Conservation (phyloP, 2,329 filamentous ascomycete species). For the Cordyceps cicadae region DNA sequence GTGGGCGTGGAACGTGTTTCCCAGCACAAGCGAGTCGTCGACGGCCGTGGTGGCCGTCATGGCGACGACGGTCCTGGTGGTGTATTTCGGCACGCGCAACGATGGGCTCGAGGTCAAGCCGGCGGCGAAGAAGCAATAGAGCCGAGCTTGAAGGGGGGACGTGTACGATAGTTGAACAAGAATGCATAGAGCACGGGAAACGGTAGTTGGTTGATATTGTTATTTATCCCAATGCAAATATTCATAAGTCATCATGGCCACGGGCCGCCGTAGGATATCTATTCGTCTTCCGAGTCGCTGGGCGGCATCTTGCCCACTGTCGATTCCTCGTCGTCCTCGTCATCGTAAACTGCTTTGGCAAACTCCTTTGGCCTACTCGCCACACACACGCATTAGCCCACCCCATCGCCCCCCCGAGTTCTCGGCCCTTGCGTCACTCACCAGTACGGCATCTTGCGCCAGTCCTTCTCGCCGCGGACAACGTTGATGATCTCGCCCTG, state of each 20-base stretch:
- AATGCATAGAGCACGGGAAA: background rate
- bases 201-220: background rate
- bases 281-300: conserved; percentile 66
- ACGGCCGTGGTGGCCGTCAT: conserved; percentile 61
- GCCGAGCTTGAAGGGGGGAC: background rate
- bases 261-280: conserved; percentile 14
- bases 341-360: conserved; percentile 51
- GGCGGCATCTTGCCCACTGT: conserved; percentile 79
- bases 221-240: conserved; percentile 23
- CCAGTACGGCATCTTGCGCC: conserved; percentile 89
- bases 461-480: conserved; percentile 81
- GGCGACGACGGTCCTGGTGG: conserved; percentile 53
- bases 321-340: conserved; percentile 67
- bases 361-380: conserved; percentile 68
- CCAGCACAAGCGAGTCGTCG: conserved; percentile 57
- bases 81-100: conserved; percentile 49
- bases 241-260: conserved; percentile 15
- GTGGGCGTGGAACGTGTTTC: conserved; percentile 90
- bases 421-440: conserved; percentile 27
- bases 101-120: conserved; percentile 22
- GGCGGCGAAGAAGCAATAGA: conserved; percentile 16
- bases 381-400: background rate
- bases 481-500: conserved; percentile 88
- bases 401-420: background rate
- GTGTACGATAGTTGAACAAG: background rate